Conservation (phyloP, 2,329 filamentous ascomycete species). For the Monilinia fructicola region DNA sequence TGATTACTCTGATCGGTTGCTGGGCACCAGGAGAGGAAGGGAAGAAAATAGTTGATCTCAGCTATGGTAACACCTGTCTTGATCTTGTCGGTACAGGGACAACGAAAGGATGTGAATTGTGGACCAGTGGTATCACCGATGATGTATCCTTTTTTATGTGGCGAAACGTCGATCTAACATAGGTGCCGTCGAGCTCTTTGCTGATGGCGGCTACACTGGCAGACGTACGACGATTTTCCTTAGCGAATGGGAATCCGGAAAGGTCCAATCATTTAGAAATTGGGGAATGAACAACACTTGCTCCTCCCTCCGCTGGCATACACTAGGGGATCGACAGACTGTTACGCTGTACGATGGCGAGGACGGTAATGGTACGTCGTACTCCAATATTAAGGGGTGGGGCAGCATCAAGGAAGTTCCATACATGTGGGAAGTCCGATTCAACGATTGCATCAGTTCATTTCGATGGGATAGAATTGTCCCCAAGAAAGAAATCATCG, state of each 20-base stretch:
- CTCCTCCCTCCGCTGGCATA: background rate
- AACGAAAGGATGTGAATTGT: too few species aligned
- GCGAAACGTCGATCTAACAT: too few species aligned
- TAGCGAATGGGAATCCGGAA: conserved; percentile 3
- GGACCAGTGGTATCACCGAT: too few species aligned
- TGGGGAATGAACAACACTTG: conserved; percentile 7
- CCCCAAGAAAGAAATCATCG: background rate
- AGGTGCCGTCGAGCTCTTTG: too few species aligned
- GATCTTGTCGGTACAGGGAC: too few species aligned
- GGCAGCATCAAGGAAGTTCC: background rate
- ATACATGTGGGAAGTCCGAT: background rate
- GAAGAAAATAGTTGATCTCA: background rate
- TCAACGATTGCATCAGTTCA: conserved; percentile 1
- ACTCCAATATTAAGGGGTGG: conserved; percentile 8
- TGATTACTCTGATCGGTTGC: background rate
- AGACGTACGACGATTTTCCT: conserved; percentile 15
- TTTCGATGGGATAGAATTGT: conserved; percentile 5
- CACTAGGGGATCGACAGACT: background rate
- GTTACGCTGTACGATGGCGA: background rate
- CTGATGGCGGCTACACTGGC: background rate
- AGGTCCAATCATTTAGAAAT: background rate
- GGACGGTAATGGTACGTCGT: background rate
- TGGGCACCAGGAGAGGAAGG: background rate
- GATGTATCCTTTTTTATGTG: too few species aligned
- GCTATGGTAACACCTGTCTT: background rate